These are phyloP conservation scores for Penicillium dipodomyicola DNA, from an alignment of 495 filamentous ascomycete species.

Conservation along the genomic window DNA sequence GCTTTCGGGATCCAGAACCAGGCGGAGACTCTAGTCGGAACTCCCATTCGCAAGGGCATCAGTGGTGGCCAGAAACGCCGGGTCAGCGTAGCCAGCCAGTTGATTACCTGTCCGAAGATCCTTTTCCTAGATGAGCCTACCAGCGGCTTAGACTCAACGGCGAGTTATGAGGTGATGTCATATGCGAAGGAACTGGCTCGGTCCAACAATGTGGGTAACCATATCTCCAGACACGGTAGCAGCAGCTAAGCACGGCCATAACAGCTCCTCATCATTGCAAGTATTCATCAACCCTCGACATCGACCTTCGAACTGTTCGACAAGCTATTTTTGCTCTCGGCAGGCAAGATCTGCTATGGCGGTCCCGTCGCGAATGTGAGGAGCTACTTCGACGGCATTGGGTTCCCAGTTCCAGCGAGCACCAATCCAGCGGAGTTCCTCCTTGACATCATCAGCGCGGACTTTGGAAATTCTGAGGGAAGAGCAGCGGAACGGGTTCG, in stretches of 20 bases:
- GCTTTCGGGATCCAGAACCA: constrained; percentile 65
- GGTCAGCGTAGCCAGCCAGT: constrained; percentile 69
- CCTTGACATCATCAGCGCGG: constrained; percentile 71
- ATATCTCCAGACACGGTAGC: background rate
- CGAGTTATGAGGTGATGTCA: constrained; percentile 65
- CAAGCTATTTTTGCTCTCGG: constrained; percentile 69
- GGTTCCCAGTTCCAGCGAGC: constrained; percentile 57
- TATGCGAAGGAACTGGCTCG: constrained; percentile 61
- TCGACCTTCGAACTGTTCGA: constrained; percentile 76
- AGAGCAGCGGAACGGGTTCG: constrained; percentile 30
- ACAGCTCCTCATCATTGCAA: constrained; percentile 68
- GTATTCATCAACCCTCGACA: constrained; percentile 79
- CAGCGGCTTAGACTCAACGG: constrained; percentile 70
- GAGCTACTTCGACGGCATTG: constrained; percentile 57
- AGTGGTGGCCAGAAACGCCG: constrained; percentile 78
- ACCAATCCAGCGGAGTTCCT: constrained; percentile 77
- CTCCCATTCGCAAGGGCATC: constrained; percentile 74
- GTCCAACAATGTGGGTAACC: constrained; percentile 59
- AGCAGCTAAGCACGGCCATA: constrained; percentile 1
- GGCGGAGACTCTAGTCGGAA: constrained; percentile 66
- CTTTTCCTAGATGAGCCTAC: constrained; percentile 82
- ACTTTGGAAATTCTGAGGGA: constrained; percentile 56
- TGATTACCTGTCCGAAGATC: constrained; percentile 75
- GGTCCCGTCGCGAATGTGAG: constrained; percentile 54
- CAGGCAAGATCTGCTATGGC: constrained; percentile 66